Evolutionary conservation across 169 alveolate genomes (phyloP), one percentile per base, ranked within the genome.

Genomic region (Eimeria maxima): DNA sequence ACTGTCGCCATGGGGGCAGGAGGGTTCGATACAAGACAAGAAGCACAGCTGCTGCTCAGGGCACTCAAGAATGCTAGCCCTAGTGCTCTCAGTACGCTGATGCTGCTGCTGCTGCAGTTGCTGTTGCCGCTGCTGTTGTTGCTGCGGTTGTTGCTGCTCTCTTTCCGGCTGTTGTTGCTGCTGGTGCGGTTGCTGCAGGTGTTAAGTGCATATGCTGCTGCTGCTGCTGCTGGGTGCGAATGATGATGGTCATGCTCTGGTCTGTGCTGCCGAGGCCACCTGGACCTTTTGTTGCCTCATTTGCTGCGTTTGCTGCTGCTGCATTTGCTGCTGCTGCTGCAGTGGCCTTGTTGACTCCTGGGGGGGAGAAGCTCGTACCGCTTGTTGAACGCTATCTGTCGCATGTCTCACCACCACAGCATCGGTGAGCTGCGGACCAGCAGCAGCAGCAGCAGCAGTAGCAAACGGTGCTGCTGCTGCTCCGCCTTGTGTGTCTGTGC

Each of bases 371-470:
- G 47, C 57, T 44, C 18, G 55, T 6, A 29, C 57, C 57, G 13
- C 86, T 74, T 50, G 86, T 74, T 24, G 86, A 74, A 44, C 86
- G 86, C 57, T 74, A 74, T 20, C 86, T 74, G n/a, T 38, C 86
- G 10, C 86, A 74, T 14, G 86, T 74, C 55, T 29, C 86, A 20
- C 86, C 86, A 33, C 86, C 86, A 33, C 86, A 74, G 86, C 44
- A n/a, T 11, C 47, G 86, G 86, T 74, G 55, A 74, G 86, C 18
- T 18, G 76, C 27, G 8, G n/a, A 67, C 38, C 63, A 53, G 22
- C 1, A 53, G 63, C 63, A 53, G 10, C 78, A n/a, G 78, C 78
- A n/a, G 27, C 44, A 4, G 38, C 78, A 22, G 5, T 3, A 53
- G 63, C 63, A 1, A 0, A 1, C 2, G 29, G 42, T 67, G 78